These are phyloP conservation scores for Globisporangium sylvaticum DNA, from an alignment of 352 stramenopile species.

Conservation along the genomic window DNA sequence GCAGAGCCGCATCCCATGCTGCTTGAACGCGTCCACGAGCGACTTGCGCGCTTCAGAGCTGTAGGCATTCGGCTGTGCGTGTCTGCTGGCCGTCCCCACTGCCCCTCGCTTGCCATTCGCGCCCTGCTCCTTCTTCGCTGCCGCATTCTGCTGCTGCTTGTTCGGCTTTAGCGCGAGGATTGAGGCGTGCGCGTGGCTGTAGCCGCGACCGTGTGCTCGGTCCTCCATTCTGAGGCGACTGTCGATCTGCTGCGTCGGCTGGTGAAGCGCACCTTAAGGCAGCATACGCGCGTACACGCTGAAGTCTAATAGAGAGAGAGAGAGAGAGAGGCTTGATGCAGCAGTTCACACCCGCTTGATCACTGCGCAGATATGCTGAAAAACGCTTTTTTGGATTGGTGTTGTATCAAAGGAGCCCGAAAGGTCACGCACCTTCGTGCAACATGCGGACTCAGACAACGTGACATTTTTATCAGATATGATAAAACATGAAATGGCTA, in stretches of 20 bases:
- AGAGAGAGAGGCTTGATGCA: background rate
- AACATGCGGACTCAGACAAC: background rate
- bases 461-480: background rate
- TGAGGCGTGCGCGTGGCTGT: slow-evolving; percentile 7
- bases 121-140: background rate
- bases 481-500: background rate
- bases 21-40: slow-evolving; percentile 61
- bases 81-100: background rate
- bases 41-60: slow-evolving; percentile 25
- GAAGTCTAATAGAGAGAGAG: background rate
- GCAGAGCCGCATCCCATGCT: slow-evolving; percentile 61
- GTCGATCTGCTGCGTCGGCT: background rate
- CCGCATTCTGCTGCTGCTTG: background rate
- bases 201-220: background rate
- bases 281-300: background rate
- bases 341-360: background rate
- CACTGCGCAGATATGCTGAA: background rate
- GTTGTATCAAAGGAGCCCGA: background rate
- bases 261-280: background rate
- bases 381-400: background rate
- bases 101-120: background rate
- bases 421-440: slow-evolving; percentile 4
- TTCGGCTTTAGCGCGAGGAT: background rate
- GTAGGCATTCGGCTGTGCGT: background rate
- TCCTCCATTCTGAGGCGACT: slow-evolving; percentile 8